Base-by-base conservation (phyloP, 805 yeast genomes). In the Blastobotrys chiropterorum region DNA sequence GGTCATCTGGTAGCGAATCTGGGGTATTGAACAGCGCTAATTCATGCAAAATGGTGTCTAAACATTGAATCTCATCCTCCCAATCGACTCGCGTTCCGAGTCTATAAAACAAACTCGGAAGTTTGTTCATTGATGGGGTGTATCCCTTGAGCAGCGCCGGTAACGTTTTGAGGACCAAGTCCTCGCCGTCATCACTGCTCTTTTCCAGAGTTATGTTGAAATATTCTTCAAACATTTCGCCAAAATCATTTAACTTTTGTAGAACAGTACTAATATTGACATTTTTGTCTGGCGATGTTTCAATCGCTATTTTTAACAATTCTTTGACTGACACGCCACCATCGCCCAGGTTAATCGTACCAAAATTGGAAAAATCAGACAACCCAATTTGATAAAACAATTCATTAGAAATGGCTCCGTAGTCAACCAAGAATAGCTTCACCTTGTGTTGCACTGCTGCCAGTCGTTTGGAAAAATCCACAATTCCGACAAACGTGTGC, bases 371-470 rank as follows among this genome's bases (percentile, higher is more conserved):
- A 67, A 94, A 89, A 53, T 87, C 88, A 0, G 84, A 69, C 13
- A 94, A 67, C 0, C 86, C 89, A 3, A 86, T 69, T 60, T 94
- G 97, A 66, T 90, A 94, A 61, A 86, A 90, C 51, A 89, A 72
- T 55, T 86, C 88, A 54, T 70, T 67, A 26, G 83, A 72, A 0
- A 87, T 64, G 0, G 86, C 75, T 0, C 84, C 88, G 66, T 89
- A 94, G 66, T 92, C 97, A 16, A 92, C 81, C 20, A 94, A 67
- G 63, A 78, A 85, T 13, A 94, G 71, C 53, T 82, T 81, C 6
- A 90, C 85, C 59, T 85, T 96, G 62, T 82, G 78, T 64, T 94
- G 99, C 44, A 92, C 73, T n/a, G 96, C 85, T 13, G 86, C 83
- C 17, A 92, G 70, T 44, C 97, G 71, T 55, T 80, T 77, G 11